Conservation (phyloP, 1,284 basidiomycete genomes). For the Sporisorium scitamineum region DNA sequence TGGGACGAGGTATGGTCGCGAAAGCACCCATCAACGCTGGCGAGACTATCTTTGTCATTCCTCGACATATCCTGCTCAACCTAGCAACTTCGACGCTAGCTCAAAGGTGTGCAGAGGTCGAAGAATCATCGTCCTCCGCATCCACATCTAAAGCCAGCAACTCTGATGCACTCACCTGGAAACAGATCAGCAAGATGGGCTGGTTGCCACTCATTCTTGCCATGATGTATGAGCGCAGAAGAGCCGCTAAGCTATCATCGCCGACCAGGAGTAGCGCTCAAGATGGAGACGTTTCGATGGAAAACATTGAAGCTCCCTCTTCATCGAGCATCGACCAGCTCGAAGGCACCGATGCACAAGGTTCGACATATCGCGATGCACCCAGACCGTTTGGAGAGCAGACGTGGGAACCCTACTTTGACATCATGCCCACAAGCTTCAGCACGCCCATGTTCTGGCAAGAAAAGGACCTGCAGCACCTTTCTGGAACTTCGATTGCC, state of each 20-base stretch:
- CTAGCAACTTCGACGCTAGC: slow-evolving; percentile 78
- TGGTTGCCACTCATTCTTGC: slow-evolving; percentile 90
- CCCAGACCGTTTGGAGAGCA: slow-evolving; percentile 29
- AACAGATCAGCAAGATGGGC: slow-evolving; percentile 71
- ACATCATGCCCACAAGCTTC: slow-evolving; percentile 78
- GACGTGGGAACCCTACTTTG: slow-evolving; percentile 62
- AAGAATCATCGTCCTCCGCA: slow-evolving; percentile 10
- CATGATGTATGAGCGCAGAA: slow-evolving; percentile 89
- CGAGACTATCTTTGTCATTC: slow-evolving; percentile 83
- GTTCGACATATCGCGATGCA: slow-evolving; percentile 7
- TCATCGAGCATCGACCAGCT: background rate
- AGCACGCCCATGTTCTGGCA: slow-evolving; percentile 94
- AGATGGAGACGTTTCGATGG: slow-evolving; percentile 49
- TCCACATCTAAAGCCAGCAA: background rate
- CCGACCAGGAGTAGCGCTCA: background rate
- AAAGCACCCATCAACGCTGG: slow-evolving; percentile 79
- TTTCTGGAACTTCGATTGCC: slow-evolving; percentile 84
- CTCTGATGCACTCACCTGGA: slow-evolving; percentile 25
- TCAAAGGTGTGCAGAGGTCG: slow-evolving; percentile 29
- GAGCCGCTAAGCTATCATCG: slow-evolving; percentile 17
- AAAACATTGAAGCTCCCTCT: slow-evolving; percentile 13
- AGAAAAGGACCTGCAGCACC: slow-evolving; percentile 78
- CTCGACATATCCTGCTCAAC: slow-evolving; percentile 81
- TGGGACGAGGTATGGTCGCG: slow-evolving; percentile 80
- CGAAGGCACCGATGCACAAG: slow-evolving; percentile 37